Percentiles rank a stretch among this genome's conserved stretches.
phyloP scores from a whole-genome alignment of 2,329 filamentous ascomycete genomes.

The Calonectria naviculata region DNA sequence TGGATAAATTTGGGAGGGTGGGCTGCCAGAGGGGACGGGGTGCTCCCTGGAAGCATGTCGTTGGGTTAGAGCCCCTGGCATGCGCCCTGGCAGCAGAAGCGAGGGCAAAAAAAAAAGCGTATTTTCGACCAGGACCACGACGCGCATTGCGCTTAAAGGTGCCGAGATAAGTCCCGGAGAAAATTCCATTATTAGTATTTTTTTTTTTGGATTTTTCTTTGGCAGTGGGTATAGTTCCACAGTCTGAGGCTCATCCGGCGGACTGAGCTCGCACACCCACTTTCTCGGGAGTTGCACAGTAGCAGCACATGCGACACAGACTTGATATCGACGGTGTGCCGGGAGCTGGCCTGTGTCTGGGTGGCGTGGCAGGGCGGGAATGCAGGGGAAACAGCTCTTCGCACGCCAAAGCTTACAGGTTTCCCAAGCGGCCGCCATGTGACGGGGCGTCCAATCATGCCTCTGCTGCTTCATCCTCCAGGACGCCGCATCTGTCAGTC shows the following conservation, averaged over 20 bases:
- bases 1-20: conserved; percentile 6
- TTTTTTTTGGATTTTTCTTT: too few species aligned
- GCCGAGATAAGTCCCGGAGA: neutral
- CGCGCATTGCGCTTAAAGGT: neutral
- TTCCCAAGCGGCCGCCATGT: neutral
- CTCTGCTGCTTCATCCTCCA: neutral
- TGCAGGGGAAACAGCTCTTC: conserved; percentile 27
- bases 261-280: conserved; percentile 26
- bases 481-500: neutral
- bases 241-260: conserved; percentile 26
- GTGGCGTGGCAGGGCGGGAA: conserved; percentile 25
- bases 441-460: conserved; percentile 9
- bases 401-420: neutral
- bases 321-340: conserved; percentile 4
- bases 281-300: conserved; percentile 23
- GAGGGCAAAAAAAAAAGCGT: neutral
- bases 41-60: neutral
- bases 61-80: conserved; percentile 1
- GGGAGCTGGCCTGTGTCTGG: conserved; percentile 29
- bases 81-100: neutral
- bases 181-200: neutral
- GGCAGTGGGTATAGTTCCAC: conserved; percentile 26
- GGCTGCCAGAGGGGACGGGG: neutral
- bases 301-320: conserved; percentile 12
- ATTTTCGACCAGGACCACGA: neutral